These are phyloP conservation scores for Dinochytrium kinnereticum DNA, from an alignment of 371 early-diverging fungal genomes.

Conservation along the genomic window DNA sequence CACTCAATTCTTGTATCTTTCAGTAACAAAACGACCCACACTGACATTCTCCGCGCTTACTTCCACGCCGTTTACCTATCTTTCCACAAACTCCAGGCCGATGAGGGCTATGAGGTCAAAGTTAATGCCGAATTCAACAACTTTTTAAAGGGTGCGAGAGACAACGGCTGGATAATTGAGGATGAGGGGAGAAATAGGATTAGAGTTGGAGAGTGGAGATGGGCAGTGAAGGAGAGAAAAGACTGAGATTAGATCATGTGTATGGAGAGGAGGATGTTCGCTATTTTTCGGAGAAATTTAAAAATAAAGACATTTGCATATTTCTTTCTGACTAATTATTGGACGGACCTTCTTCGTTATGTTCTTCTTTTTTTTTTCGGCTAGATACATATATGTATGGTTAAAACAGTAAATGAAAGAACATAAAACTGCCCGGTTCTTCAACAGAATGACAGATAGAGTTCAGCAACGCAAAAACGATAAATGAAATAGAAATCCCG, in stretches of 20 bases:
- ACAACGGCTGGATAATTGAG: background rate
- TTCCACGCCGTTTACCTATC: constrained; percentile 15
- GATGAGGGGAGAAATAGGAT: background rate
- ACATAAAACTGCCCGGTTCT: no score
- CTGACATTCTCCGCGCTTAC: constrained; percentile 25
- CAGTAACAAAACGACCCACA: background rate
- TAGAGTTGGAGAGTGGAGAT: background rate
- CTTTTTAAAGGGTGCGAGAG: background rate
- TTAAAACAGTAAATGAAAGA: no score
- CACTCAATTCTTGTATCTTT: constrained; percentile 4
- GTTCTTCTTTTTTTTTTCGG: no score
- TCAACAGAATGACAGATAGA: no score
- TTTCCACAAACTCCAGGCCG: background rate
- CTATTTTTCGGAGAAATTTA: no score
- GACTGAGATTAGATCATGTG: constrained; percentile 8
- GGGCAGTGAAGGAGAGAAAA: background rate
- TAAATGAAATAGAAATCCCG: no score
- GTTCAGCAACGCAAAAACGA: no score
- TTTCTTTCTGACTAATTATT: no score
- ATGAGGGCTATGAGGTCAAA: background rate
- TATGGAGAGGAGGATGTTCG: no score
- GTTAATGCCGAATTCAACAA: background rate
- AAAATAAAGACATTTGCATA: no score
- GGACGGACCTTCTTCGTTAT: no score
- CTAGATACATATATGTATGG: no score